Percentiles rank a stretch among this genome's conserved stretches.
These are phyloP conservation scores for Sugiyamaella marilandica DNA, from an alignment of 805 yeast genomes.

Conservation along the genomic window DNA sequence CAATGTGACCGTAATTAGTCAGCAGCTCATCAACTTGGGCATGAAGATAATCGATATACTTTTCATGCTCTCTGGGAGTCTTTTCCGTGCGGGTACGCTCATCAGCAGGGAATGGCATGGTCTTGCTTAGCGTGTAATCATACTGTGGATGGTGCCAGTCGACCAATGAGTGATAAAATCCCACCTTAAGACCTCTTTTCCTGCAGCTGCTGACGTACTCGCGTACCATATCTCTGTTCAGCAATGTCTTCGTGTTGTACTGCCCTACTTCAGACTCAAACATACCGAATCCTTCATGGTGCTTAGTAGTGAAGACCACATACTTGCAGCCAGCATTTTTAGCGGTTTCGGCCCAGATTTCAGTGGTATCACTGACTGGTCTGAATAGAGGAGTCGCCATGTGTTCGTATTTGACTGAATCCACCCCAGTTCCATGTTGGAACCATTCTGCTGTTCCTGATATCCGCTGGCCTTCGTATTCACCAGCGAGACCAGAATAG, in stretches of 20 bases:
- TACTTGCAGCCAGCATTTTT: conserved; percentile 16
- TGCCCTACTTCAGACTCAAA: conserved; percentile 12
- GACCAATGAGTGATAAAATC: conserved; percentile 17
- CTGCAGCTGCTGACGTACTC: conserved; percentile 14
- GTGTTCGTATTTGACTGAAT: conserved; percentile 10
- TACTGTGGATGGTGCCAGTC: conserved; percentile 22
- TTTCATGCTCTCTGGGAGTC: conserved; percentile 11
- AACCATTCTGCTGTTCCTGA: conserved; percentile 17
- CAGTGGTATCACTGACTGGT: conserved; percentile 8
- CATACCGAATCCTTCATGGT: conserved; percentile 20
- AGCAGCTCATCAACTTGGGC: conserved; percentile 16
- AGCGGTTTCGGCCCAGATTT: conserved; percentile 17
- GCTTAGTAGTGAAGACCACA: conserved; percentile 19
- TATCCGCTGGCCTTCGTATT: conserved; percentile 13
- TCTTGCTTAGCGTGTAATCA: conserved; percentile 8
- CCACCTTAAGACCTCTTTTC: conserved; percentile 11
- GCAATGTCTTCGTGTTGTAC: conserved; percentile 2
- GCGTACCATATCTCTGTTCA: conserved; percentile 13
- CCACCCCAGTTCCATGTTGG: conserved; percentile 14
- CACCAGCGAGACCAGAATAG: conserved; percentile 19
- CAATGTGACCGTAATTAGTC: conserved; percentile 14
- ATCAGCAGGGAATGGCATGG: conserved; percentile 14
- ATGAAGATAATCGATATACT: conserved; percentile 17
- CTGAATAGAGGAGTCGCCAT: conserved; percentile 12
- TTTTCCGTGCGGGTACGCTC: conserved; percentile 11